Evolutionary conservation across 306 rosid species (phyloP), one percentile per base, ranked within the genome.

Genomic region (Gynostemma pentaphyllum): DNA sequence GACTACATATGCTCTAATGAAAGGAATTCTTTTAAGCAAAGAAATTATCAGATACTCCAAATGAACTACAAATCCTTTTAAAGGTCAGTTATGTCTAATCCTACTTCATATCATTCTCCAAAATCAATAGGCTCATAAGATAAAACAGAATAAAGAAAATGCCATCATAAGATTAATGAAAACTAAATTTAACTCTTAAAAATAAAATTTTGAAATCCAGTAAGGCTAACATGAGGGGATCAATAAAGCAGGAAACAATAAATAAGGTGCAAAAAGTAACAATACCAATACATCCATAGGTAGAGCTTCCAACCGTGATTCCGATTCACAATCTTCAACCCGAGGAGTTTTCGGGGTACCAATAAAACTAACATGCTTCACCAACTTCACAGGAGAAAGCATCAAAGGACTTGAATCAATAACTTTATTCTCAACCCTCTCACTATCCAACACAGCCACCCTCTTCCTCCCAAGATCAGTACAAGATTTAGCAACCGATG

Each of bases 221-320:
- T n/a, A n/a, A 56, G 45, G 16, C 60, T 32, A 56, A 4, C 26
- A 11, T 32, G 27, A 6, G 63, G 44, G n/a, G 28, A 13, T 56
- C 45, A 30, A 56, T 56, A 56, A 30, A 57, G 12, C 28, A 32
- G 16, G 30, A 34, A 5, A 30, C 27, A 40, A n/a, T 27, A 40
- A 12, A n/a, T 27, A 40, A 12, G 10, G 13, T 29, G 15, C 16
- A 16, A n/a, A 1, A 53, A 23, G 13, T 19, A 21, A 57, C 49
- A 60, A 72, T 84, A 92, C 96, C 94, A 92, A 74, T 62, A 92
- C 72, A 67, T 88, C 96, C 79, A 78, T 79, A 15, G 95, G 96
- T 42, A 92, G 94, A 47, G 88, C 84, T 80, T 92, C 96, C 0
- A 88, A 87, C 70, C 79, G 76, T 0, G 96, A 92, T 26, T 88